Conservation (phyloP, 192 early-diverging fungal species). For the Podila epigama region DNA sequence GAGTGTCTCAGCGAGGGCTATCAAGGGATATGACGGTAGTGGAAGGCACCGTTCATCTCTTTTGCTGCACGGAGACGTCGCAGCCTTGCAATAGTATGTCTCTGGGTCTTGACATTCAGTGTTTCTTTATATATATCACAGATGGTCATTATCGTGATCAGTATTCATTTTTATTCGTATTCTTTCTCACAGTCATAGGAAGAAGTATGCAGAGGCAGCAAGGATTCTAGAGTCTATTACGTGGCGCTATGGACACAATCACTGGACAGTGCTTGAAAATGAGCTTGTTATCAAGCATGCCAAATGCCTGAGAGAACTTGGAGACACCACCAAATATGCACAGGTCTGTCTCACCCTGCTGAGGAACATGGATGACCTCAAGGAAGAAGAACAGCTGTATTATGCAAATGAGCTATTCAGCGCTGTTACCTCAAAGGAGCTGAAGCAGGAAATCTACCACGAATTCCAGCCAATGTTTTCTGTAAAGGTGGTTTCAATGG, state of each 20-base stretch:
- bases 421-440: constrained; percentile 28
- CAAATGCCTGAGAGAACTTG: constrained; percentile 64
- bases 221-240: constrained; percentile 67
- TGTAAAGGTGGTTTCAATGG: constrained; percentile 56
- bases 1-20: constrained; percentile 68
- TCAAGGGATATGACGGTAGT: constrained; percentile 76
- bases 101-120: background rate
- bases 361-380: constrained; percentile 57
- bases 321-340: constrained; percentile 55
- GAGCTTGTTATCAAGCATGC: constrained; percentile 71
- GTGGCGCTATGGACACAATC: constrained; percentile 59
- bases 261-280: constrained; percentile 74
- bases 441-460: constrained; percentile 51
- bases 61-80: constrained; percentile 78
- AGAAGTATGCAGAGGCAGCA: constrained; percentile 71
- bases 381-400: constrained; percentile 47
- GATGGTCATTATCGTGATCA: background rate
- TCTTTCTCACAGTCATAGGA: constrained; percentile 46
- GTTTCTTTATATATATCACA: background rate
- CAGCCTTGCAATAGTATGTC: constrained; percentile 77
- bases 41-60: constrained; percentile 64
- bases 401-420: constrained; percentile 59
- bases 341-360: constrained; percentile 58
- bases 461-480: constrained; percentile 63
- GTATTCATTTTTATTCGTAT: background rate